Evolutionary conservation across 106 monocot species (phyloP).

Genomic region (Narthecium ossifragum): DNA sequence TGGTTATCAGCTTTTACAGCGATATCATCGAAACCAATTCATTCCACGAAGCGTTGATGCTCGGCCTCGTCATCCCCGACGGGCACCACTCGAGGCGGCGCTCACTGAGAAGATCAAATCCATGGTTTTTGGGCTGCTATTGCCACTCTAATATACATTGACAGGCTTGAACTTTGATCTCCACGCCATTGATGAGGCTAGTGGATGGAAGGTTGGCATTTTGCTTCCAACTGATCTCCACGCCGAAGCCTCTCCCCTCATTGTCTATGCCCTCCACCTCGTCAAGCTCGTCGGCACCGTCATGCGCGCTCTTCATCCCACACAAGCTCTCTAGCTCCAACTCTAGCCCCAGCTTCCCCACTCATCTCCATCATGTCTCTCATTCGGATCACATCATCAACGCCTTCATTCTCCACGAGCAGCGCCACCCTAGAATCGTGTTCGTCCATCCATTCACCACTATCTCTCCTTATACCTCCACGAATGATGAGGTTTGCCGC

Average conservation of each 20-base stretch:
- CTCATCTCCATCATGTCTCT: constrained; percentile 2
- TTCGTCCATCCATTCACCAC: constrained; percentile 48
- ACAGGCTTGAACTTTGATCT: constrained; percentile 13
- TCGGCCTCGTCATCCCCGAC: constrained; percentile 32
- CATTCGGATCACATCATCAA: constrained; percentile 58
- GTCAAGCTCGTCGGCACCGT: constrained; percentile 56
- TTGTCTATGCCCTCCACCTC: constrained; percentile 60
- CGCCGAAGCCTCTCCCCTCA: constrained; percentile 16
- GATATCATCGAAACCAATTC: constrained; percentile 22
- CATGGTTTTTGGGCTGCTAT: constrained; percentile 16
- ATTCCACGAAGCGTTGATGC: constrained; percentile 15
- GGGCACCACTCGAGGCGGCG: constrained; percentile 30
- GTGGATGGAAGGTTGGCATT: constrained; percentile 8
- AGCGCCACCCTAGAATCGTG: constrained; percentile 5
- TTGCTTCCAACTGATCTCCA: constrained; percentile 21
- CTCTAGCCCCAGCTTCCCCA: too few species aligned
- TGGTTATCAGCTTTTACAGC: constrained; percentile 14
- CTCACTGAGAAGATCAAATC: constrained; percentile 30
- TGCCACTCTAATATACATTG: constrained; percentile 27
- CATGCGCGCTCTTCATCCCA: constrained; percentile 39
- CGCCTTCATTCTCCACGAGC: constrained; percentile 53
- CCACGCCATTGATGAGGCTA: background rate
- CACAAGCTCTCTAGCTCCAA: constrained; percentile 22
- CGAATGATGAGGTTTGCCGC: constrained; percentile 57
- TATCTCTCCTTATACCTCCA: constrained; percentile 42